Evolutionary conservation across 2,329 filamentous ascomycete genomes (phyloP), one percentile per base, ranked within the genome.

Genomic region (Hypoxylon rubiginosum): DNA sequence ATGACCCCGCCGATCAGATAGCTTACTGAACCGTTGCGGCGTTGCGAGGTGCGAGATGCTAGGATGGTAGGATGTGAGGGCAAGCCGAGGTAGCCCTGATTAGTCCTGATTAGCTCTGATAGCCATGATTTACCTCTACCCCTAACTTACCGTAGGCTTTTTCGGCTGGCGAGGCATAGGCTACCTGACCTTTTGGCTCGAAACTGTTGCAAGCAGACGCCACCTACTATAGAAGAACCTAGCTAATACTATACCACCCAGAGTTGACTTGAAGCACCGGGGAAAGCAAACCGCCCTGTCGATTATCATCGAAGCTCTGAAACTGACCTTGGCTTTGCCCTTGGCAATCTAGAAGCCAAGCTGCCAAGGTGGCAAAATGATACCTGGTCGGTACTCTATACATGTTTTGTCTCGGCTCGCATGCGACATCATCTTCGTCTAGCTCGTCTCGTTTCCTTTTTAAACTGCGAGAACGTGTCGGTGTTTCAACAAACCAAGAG

Each of bases 1-100:
- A 55, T 62, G 36, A n/a, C n/a, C 53, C 50, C 63, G 66, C 60
- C 57, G 66, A 69, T 69, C 66, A 60, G 58, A 62, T 66, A 62
- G 52, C 50, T 54, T 60, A 36, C 30, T 57, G 10, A 19, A 26
- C 28, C 28, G 24, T 19, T 39, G 13, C 43, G 24, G 17, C 13
- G 3, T 3, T 9, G 30, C 43, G 17, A 21, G 21, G 43, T 24
- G 15, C 3, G 43, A 26, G 21, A 24, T 21, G 41, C n/a, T n/a
- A n/a, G 19, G 17, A 45, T 6, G 41, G 11, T 17, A 3, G 36
- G 34, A 15, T 36, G 34, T 13, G 34, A 36, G 34, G 34, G 39
- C 39, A 43, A 34, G 39, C 39, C 39, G 39, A 43, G 39, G 39
- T 10, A 43, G 39, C 39, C 17, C 39, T 43, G 39, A 43, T 17